Conservation (phyloP, 768 basidiomycete species). For the Lentinula detonsa region DNA sequence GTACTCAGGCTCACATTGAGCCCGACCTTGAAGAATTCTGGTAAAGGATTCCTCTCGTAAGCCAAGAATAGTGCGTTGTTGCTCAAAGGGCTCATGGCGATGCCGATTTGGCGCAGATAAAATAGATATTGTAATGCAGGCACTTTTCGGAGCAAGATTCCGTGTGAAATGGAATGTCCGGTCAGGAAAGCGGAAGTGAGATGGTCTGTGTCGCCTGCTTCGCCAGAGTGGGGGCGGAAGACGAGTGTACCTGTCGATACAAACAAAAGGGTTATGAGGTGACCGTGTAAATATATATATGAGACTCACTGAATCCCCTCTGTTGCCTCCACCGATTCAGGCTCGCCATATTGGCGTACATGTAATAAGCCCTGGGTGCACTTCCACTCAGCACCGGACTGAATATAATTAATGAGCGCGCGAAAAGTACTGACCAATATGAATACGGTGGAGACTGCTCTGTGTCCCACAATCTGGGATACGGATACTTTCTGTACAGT, state of each 20-base stretch:
- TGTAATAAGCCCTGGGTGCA: conserved; percentile 80
- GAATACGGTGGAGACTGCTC: conserved; percentile 89
- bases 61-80: conserved; percentile 97
- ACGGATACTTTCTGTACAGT: conserved; percentile 91
- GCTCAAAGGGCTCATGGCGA: conserved; percentile 97
- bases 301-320: conserved; percentile 82
- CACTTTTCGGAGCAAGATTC: conserved; percentile 96
- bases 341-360: conserved; percentile 95
- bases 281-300: conserved; percentile 4
- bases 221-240: conserved; percentile 93
- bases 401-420: neutral
- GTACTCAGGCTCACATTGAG: conserved; percentile 95
- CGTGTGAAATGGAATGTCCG: conserved; percentile 97
- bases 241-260: conserved; percentile 79
- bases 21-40: conserved; percentile 94
- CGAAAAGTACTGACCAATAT: conserved; percentile 65
- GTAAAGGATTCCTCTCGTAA: conserved; percentile 95
- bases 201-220: conserved; percentile 98
- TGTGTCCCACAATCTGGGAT: conserved; percentile 85
- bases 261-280: neutral
- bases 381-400: neutral
- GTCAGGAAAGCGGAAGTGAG: conserved; percentile 94
- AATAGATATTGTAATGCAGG: conserved; percentile 96
- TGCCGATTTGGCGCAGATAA: conserved; percentile 96
- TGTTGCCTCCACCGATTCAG: conserved; percentile 87